Conservation (phyloP, 1,284 basidiomycete genomes). For the Malassezia nana region DNA sequence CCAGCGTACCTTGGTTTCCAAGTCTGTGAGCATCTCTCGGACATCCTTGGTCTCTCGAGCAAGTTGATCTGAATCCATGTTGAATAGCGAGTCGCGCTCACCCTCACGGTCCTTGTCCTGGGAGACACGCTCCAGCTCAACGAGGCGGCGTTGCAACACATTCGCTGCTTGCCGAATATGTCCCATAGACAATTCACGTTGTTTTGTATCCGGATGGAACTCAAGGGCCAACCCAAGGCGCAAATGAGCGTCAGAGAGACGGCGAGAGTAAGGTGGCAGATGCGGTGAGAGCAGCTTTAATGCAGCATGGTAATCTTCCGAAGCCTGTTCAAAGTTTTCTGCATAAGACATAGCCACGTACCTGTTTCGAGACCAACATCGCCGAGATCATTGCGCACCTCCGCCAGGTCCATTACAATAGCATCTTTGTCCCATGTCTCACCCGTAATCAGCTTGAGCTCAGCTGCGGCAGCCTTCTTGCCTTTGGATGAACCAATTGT, state of each 20-base stretch:
- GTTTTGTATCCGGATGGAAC: conserved; percentile 34
- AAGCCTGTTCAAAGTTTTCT: conserved; percentile 46
- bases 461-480: neutral
- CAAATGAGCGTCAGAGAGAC: conserved; percentile 42
- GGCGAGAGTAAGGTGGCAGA: conserved; percentile 34
- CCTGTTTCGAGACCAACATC: conserved; percentile 44
- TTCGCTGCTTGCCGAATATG: conserved; percentile 31
- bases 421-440: conserved; percentile 22
- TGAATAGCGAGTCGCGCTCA: conserved; percentile 19
- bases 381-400: conserved; percentile 44
- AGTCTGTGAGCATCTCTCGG: conserved; percentile 33
- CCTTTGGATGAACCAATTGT: conserved; percentile 2
- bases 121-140: conserved; percentile 19
- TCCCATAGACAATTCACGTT: conserved; percentile 24
- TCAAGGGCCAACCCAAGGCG: conserved; percentile 44
- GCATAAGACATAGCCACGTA: conserved; percentile 5
- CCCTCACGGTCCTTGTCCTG: neutral
- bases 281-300: conserved; percentile 30
- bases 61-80: conserved; percentile 21
- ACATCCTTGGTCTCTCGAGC: conserved; percentile 32
- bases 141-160: conserved; percentile 24
- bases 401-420: conserved; percentile 35
- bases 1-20: conserved; percentile 27
- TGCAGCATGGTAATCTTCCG: conserved; percentile 32
- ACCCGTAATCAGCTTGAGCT: conserved; percentile 29